These are phyloP conservation scores for Cotoneaster glaucophyllus DNA, from an alignment of 306 rosid species.

Conservation along the genomic window DNA sequence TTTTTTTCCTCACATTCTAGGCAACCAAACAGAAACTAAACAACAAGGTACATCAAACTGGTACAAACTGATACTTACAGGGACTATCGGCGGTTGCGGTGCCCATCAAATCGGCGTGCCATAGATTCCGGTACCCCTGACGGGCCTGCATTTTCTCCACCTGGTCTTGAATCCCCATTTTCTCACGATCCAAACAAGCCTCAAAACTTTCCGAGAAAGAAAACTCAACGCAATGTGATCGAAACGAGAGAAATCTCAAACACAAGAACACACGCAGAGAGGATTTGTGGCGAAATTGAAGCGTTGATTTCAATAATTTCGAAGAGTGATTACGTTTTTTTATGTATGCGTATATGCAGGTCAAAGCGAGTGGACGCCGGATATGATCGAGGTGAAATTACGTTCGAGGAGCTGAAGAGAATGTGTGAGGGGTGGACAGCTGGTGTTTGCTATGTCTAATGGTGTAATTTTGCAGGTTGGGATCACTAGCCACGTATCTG, in stretches of 20 bases:
- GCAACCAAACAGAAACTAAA: neutral
- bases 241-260: neutral
- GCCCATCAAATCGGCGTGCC: slow-evolving; percentile 56
- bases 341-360: neutral
- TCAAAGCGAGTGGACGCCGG: neutral
- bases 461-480: neutral
- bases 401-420: neutral
- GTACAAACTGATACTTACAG: slow-evolving; percentile 23
- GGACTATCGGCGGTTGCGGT: slow-evolving; percentile 40
- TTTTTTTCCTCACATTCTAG: neutral
- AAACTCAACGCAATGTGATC: neutral
- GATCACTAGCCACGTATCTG: neutral
- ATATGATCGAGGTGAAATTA: neutral
- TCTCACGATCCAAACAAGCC: neutral
- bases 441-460: neutral
- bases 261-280: neutral
- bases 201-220: neutral
- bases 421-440: neutral
- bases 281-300: neutral
- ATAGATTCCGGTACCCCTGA: slow-evolving; percentile 51
- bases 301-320: neutral
- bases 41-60: neutral
- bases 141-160: slow-evolving; percentile 55
- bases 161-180: slow-evolving; percentile 14
- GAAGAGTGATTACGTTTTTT: neutral